phyloP scores from a whole-genome alignment of 257 asterid genomes.

The Ajuga chamaepitys region DNA sequence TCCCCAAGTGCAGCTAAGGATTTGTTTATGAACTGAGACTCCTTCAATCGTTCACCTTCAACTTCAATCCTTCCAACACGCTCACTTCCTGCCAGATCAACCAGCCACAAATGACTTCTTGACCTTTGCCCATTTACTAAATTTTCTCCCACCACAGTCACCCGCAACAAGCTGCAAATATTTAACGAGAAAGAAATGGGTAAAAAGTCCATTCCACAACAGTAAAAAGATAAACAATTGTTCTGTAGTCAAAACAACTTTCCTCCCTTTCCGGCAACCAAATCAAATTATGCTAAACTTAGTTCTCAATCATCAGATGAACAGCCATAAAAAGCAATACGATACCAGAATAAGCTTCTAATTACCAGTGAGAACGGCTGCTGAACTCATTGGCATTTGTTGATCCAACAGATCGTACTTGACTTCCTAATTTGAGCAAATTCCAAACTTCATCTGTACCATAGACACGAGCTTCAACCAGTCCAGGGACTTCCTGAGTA shows the following conservation, averaged over 20 bases:
- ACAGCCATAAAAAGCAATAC: not conserved
- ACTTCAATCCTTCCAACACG: slow-evolving; percentile 88
- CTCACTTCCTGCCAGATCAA: slow-evolving; percentile 98
- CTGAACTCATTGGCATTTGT: slow-evolving; percentile 94
- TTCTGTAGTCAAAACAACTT: not conserved
- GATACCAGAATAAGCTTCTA: not conserved
- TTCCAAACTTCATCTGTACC: slow-evolving; percentile 85
- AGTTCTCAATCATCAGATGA: not conserved
- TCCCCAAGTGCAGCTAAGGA: slow-evolving; percentile 95
- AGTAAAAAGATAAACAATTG: not conserved
- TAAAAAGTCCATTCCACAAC: not conserved
- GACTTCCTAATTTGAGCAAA: slow-evolving; percentile 73
- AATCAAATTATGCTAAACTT: not conserved
- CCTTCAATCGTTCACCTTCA: slow-evolving; percentile 93
- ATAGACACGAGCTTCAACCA: slow-evolving; percentile 72
- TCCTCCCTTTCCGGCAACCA: not conserved
- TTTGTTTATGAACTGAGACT: slow-evolving; percentile 89
- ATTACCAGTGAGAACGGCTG: slow-evolving; percentile 98
- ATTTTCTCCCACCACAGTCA: slow-evolving; percentile 76
- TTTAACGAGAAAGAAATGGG: not conserved
- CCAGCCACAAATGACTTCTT: slow-evolving; percentile 95
- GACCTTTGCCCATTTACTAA: slow-evolving; percentile 71
- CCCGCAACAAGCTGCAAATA: slow-evolving; percentile 75
- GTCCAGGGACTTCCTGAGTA: slow-evolving; percentile 98
- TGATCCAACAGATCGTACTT: slow-evolving; percentile 96